Evolutionary conservation across 2,329 filamentous ascomycete species (phyloP).

Genomic region (Ophiostoma sp.): DNA sequence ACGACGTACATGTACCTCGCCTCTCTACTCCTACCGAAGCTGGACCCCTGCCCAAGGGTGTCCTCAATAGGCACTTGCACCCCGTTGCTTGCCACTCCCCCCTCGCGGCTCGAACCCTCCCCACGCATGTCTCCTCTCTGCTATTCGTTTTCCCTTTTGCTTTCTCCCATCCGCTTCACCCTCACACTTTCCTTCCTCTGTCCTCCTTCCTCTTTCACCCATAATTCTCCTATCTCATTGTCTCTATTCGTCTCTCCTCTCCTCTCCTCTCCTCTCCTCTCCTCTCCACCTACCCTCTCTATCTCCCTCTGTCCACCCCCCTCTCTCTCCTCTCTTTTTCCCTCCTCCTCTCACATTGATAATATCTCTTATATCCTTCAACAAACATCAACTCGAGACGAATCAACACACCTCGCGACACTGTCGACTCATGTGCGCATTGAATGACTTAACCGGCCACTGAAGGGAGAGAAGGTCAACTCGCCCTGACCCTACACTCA

Average conservation of each 20-base stretch:
- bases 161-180: not conserved
- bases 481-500: too few relatives aligned
- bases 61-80: not conserved
- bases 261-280: not conserved
- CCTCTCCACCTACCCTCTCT: not conserved
- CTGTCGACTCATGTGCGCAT: not conserved
- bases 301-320: too few relatives aligned
- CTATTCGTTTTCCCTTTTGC: not conserved
- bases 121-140: not conserved
- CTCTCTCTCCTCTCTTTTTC: not conserved
- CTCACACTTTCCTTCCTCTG: not conserved
- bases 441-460: conserved; percentile 7
- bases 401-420: not conserved
- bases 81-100: conserved; percentile 4
- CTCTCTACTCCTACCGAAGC: not conserved
- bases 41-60: not conserved
- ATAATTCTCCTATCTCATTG: not conserved
- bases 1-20: not conserved
- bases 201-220: conserved; percentile 4
- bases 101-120: not conserved
- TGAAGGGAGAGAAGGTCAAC: conserved; percentile 4
- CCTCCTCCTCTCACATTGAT: not conserved
- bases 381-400: not conserved
- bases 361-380: conserved; percentile 1
- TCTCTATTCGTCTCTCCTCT: not conserved